Conservation (phyloP, 306 rosid species). For the Prunus fruticosa region DNA sequence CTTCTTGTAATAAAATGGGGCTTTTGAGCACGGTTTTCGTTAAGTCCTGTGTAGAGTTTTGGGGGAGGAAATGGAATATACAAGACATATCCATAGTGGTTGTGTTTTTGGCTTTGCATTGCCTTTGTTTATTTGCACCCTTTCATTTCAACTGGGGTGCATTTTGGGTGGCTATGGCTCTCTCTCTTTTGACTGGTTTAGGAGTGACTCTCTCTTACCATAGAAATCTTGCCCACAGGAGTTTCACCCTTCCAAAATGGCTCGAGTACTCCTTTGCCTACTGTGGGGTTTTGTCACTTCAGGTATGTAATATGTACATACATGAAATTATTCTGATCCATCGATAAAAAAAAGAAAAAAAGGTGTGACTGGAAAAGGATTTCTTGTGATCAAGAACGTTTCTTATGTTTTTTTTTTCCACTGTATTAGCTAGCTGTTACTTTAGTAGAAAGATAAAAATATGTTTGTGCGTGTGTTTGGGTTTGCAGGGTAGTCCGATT, state of each 20-base stretch:
- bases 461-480: background rate
- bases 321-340: too few species aligned
- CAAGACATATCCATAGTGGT: conserved; percentile 46
- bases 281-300: conserved; percentile 76
- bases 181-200: conserved; percentile 60
- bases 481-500: conserved; percentile 66
- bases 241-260: conserved; percentile 82
- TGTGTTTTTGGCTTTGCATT: conserved; percentile 55
- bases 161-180: conserved; percentile 51
- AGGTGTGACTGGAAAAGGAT: too few species aligned
- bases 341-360: too few species aligned
- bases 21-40: too few species aligned
- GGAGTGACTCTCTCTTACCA: conserved; percentile 75
- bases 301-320: conserved; percentile 28
- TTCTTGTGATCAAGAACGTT: too few species aligned
- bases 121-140: conserved; percentile 59
- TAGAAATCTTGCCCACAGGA: conserved; percentile 72
- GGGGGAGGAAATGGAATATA: conserved; percentile 64
- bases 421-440: too few species aligned
- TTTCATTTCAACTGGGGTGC: conserved; percentile 62
- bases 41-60: too few species aligned
- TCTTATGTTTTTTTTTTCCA: background rate
- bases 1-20: too few species aligned
- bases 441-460: too few species aligned
- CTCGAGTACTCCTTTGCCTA: conserved; percentile 79